A percentile compares a stretch with the other conserved stretches of the same genome.
Conservation (phyloP, 2,329 filamentous ascomycete species). For the Scedosporium boydii region DNA sequence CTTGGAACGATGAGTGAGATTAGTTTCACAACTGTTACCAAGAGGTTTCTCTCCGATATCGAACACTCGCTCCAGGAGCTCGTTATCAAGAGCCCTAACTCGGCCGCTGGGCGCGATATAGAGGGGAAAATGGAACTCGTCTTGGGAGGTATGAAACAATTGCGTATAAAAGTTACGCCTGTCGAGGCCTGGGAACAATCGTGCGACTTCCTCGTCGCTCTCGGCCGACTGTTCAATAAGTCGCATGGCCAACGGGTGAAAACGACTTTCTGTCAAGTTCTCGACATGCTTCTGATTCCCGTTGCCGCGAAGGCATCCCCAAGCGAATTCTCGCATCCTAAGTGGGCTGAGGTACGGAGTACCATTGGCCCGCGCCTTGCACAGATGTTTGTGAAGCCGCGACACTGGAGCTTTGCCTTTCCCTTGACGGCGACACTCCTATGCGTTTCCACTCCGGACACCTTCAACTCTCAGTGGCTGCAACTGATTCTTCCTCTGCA, state of each 20-base stretch:
- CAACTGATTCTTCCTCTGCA: conserved; percentile 70
- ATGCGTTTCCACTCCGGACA: conserved; percentile 78
- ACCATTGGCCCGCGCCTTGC: conserved; percentile 68
- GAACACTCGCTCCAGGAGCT: conserved; percentile 70
- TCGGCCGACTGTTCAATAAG: conserved; percentile 74
- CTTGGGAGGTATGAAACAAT: conserved; percentile 81
- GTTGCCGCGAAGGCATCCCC: conserved; percentile 72
- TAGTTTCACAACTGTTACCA: conserved; percentile 76
- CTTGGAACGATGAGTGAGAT: conserved; percentile 94
- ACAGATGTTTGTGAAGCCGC: conserved; percentile 82
- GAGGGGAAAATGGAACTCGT: conserved; percentile 82
- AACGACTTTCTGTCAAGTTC: conserved; percentile 84
- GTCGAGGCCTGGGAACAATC: conserved; percentile 73
- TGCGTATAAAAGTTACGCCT: conserved; percentile 66
- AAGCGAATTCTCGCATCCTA: conserved; percentile 67
- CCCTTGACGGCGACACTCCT: conserved; percentile 79
- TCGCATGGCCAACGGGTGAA: conserved; percentile 87
- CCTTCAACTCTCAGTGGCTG: conserved; percentile 79
- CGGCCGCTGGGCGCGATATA: conserved; percentile 48
- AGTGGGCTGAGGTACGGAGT: conserved; percentile 79
- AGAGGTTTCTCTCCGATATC: conserved; percentile 73
- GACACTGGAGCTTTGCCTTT: conserved; percentile 85
- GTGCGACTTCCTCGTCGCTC: conserved; percentile 75
- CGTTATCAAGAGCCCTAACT: conserved; percentile 55
- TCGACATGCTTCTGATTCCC: conserved; percentile 77